These are phyloP conservation scores for Tetracladium marchalianum DNA, from an alignment of 495 filamentous ascomycete species.

Conservation along the genomic window DNA sequence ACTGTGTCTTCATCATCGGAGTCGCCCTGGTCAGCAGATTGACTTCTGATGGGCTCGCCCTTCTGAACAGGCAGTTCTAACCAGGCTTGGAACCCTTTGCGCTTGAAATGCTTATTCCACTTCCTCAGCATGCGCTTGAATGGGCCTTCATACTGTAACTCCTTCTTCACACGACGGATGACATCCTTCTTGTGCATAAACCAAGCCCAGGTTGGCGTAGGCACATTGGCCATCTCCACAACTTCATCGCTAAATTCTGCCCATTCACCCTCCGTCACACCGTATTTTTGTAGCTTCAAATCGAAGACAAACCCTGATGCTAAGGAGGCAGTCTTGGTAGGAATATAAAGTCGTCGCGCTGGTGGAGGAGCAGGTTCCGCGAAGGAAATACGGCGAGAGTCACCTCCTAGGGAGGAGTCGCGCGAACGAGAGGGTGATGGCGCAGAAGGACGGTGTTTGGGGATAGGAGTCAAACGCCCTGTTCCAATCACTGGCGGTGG, in stretches of 20 bases:
- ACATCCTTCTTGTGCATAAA: slow-evolving; percentile 5
- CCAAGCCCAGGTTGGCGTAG: neutral
- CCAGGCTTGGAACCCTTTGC: slow-evolving; percentile 5
- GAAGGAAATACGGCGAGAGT: slow-evolving; percentile 10
- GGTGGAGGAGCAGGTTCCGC: slow-evolving; percentile 4
- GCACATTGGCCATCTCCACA: slow-evolving; percentile 2
- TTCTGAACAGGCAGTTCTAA: slow-evolving; percentile 10
- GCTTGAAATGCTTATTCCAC: slow-evolving; percentile 12
- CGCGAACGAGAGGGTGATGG: too few species aligned
- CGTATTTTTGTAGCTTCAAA: slow-evolving; percentile 7
- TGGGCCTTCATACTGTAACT: slow-evolving; percentile 11
- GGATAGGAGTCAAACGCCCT: too few species aligned
- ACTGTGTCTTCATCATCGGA: too few species aligned
- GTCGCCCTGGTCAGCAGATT: too few species aligned
- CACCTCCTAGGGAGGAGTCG: too few species aligned
- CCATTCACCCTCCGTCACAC: slow-evolving; percentile 5
- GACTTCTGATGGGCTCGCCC: neutral
- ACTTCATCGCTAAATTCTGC: slow-evolving; percentile 7
- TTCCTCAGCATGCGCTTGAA: slow-evolving; percentile 3
- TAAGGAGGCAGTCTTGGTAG: slow-evolving; percentile 2
- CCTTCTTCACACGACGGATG: slow-evolving; percentile 6
- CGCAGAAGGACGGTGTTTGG: too few species aligned
- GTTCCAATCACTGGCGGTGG: too few species aligned
- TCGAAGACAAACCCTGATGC: slow-evolving; percentile 11
- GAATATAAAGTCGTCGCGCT: slow-evolving; percentile 3